These are phyloP conservation scores for Phaffia rhodozyma DNA, from an alignment of 1,284 basidiomycete genomes.

Conservation along the genomic window DNA sequence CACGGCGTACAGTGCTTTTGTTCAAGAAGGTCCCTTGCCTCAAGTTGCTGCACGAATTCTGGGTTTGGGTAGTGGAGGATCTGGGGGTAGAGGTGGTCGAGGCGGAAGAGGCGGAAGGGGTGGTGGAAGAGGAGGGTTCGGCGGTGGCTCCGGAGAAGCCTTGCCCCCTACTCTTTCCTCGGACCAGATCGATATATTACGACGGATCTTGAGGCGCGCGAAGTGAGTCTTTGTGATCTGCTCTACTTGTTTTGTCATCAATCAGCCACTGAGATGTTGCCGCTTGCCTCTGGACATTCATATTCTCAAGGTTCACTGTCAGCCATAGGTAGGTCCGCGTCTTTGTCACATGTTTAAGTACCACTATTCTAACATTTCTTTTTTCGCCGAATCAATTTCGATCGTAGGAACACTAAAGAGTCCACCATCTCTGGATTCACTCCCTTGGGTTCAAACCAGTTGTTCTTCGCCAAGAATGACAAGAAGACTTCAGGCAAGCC, in stretches of 20 bases:
- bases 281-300: neutral
- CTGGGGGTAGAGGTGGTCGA: slow-evolving; percentile 8
- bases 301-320: neutral
- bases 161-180: no score
- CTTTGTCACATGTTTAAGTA: neutral
- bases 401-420: neutral
- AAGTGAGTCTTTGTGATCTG: no score
- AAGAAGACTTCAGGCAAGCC: slow-evolving; percentile 22
- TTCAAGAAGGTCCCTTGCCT: slow-evolving; percentile 29
- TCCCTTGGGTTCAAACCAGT: neutral
- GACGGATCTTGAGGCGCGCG: no score
- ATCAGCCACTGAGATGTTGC: neutral
- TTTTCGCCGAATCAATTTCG: neutral
- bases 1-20: slow-evolving; percentile 34
- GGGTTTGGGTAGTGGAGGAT: slow-evolving; percentile 1
- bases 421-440: neutral
- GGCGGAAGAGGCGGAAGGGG: slow-evolving; percentile 1
- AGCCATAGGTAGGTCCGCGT: neutral
- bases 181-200: no score
- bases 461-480: slow-evolving; percentile 5
- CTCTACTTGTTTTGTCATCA: no score
- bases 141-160: slow-evolving; percentile 20
- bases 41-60: slow-evolving; percentile 24
- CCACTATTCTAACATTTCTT: neutral
- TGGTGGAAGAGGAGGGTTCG: slow-evolving; percentile 13